Evolutionary conservation across 2,329 filamentous ascomycete species (phyloP).

Genomic region (Lachnellula suecica): DNA sequence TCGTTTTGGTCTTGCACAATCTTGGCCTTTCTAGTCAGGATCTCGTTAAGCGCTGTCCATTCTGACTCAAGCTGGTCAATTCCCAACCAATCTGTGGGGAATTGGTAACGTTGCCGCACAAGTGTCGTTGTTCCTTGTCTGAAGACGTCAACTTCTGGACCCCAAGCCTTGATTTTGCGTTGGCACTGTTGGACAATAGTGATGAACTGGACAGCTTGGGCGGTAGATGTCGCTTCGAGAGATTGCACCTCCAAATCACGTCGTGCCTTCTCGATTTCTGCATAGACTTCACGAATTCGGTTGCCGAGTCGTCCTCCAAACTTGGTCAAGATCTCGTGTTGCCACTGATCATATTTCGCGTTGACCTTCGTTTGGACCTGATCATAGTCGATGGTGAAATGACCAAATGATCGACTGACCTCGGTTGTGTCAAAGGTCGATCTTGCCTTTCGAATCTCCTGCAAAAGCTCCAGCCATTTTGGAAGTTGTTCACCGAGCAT

Average conservation of each 20-base stretch:
- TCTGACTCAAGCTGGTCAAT: constrained; percentile 96
- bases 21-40: constrained; percentile 88
- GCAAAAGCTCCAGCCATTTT: constrained; percentile 91
- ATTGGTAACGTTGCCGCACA: constrained; percentile 88
- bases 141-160: constrained; percentile 93
- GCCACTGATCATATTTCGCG: constrained; percentile 99
- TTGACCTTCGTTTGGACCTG: constrained; percentile 99
- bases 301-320: constrained; percentile 87
- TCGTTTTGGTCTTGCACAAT: constrained; percentile 97
- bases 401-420: constrained; percentile 87
- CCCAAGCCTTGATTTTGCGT: constrained; percentile 90
- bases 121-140: constrained; percentile 93
- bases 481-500: constrained; percentile 87
- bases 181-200: constrained; percentile 97
- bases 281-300: constrained; percentile 88
- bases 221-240: constrained; percentile 90
- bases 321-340: constrained; percentile 92
- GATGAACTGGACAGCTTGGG: constrained; percentile 96
- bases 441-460: constrained; percentile 93
- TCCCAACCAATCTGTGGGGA: constrained; percentile 89
- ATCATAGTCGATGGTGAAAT: constrained; percentile 94
- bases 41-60: constrained; percentile 91
- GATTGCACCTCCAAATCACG: constrained; percentile 89
- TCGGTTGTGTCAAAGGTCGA: constrained; percentile 97
- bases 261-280: constrained; percentile 86